phyloP scores from a whole-genome alignment of 202 grass and related monocot genomes.

The Eragrostis tef region DNA sequence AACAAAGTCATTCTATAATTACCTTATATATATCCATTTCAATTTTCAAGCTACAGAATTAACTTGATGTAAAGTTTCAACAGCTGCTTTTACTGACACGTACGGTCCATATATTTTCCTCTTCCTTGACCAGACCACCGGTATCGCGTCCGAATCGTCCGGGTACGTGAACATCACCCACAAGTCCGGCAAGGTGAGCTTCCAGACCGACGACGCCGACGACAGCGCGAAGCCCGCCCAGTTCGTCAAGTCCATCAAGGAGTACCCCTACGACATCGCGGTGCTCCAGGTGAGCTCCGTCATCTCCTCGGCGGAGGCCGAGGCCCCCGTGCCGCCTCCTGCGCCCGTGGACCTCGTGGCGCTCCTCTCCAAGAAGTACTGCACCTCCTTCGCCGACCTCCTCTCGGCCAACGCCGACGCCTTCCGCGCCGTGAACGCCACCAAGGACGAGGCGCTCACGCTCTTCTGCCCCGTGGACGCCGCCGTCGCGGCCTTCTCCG shows the following conservation, averaged over 20 bases:
- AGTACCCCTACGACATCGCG: constrained; percentile 71
- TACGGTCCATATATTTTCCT: no score
- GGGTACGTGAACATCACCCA: constrained; percentile 93
- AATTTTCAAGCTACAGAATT: no score
- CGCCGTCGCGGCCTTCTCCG: constrained; percentile 66
- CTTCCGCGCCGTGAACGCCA: constrained; percentile 56
- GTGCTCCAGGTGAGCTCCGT: constrained; percentile 69
- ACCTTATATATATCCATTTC: no score
- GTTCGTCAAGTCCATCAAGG: constrained; percentile 76
- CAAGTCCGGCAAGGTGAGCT: constrained; percentile 66
- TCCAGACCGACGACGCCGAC: constrained; percentile 62
- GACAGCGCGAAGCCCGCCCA: constrained; percentile 41
- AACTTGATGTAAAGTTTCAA: neutral
- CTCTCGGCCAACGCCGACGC: constrained; percentile 55
- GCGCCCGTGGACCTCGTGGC: constrained; percentile 70
- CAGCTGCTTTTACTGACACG: neutral
- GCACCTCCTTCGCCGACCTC: constrained; percentile 72
- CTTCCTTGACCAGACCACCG: constrained; percentile 54
- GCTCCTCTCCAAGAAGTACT: constrained; percentile 77
- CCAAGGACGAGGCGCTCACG: constrained; percentile 69
- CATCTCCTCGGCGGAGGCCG: constrained; percentile 72
- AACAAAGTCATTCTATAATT: no score
- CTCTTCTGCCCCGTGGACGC: constrained; percentile 79
- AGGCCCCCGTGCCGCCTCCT: constrained; percentile 79
- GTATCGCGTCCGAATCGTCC: constrained; percentile 63